Evolutionary conservation across 2,329 filamentous ascomycete genomes (phyloP).

Genomic region (Aspergillus sp.): DNA sequence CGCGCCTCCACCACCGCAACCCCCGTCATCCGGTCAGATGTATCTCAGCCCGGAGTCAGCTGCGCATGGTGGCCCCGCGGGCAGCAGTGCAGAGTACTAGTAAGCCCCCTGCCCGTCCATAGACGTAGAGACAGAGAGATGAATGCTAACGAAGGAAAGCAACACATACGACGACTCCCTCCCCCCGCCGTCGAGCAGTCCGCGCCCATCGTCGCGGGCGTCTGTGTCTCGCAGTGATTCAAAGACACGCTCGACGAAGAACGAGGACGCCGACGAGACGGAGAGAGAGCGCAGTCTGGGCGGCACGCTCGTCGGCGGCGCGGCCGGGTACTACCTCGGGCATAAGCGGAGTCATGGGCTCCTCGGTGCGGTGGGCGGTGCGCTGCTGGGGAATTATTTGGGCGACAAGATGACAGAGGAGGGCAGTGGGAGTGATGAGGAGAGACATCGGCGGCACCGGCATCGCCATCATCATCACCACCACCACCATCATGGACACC

Average conservation of each 20-base stretch:
- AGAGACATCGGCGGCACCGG: conserved; percentile 15
- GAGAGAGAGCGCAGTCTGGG: conserved; percentile 54
- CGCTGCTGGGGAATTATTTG: conserved; percentile 54
- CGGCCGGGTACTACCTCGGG: conserved; percentile 57
- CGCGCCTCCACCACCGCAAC: conserved; percentile 7
- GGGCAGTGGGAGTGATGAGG: conserved; percentile 26
- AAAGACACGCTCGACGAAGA: conserved; percentile 1
- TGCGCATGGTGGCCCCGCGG: not conserved
- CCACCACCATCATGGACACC: conserved; percentile 15
- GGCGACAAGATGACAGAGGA: conserved; percentile 54
- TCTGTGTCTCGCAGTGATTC: too few species aligned
- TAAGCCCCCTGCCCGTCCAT: too few species aligned
- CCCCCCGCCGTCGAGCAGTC: not conserved
- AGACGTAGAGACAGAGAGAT: too few species aligned
- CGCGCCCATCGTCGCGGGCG: not conserved
- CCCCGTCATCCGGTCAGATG: not conserved
- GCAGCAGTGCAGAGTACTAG: conserved; percentile 23
- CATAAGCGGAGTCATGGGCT: conserved; percentile 58
- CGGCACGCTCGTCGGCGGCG: conserved; percentile 56
- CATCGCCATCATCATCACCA: conserved; percentile 17
- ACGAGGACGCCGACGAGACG: too few species aligned
- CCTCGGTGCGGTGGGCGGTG: conserved; percentile 58
- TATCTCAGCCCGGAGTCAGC: conserved; percentile 7
- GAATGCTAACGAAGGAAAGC: not conserved
- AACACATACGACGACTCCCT: not conserved